Evolutionary conservation across 805 yeast genomes (phyloP), one percentile per base, ranked within the genome.

Genomic region (Metschnikowia gelsemii): DNA sequence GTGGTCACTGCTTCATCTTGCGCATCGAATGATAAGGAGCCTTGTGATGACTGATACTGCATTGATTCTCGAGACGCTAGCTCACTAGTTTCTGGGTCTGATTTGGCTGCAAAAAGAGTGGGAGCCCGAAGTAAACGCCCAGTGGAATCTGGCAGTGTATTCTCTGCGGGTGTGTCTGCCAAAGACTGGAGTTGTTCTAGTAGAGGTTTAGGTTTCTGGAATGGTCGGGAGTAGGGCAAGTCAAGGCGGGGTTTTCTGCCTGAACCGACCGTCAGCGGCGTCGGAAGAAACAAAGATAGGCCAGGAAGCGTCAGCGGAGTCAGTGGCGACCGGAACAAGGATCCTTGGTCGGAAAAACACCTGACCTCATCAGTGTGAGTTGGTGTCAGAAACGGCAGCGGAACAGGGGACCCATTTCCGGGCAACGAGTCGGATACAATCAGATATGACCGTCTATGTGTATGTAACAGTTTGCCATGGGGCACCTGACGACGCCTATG

Each of bases 191-290:
- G 33, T 17, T 24, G 29, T 16, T 20, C 40, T 11, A 40, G 39
- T 8, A 40, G 40, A 22, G 24, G 40, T 35, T 35, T 40, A 13
- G 47, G 28, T n/a, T 29, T 34, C 8, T 25, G n/a, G 3, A 45
- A 34, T 17, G 17, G 34, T 3, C 35, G 27, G 4, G 24, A 21
- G 12, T 24, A 29, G 18, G 27, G n/a, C 28, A n/a, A 14, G 3
- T 30, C 31, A 2, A 24, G 29, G 13, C 35, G 36, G 28, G 30
- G 32, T 37, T 37, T 43, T 14, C 50, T 36, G n/a, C 52, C 50
- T 3, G 55, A 25, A 12, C 51, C 52, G 4, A 42, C 45, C 4
- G 55, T 51, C 51, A 44, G 50, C 9, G 54, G 55, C 9, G 54
- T 51, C 11, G 55, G 54, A 3, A 47, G 38, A 19, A 35, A 40